Evolutionary conservation across 345 rosid species (phyloP).

Genomic region (Barbarea vulgaris): DNA sequence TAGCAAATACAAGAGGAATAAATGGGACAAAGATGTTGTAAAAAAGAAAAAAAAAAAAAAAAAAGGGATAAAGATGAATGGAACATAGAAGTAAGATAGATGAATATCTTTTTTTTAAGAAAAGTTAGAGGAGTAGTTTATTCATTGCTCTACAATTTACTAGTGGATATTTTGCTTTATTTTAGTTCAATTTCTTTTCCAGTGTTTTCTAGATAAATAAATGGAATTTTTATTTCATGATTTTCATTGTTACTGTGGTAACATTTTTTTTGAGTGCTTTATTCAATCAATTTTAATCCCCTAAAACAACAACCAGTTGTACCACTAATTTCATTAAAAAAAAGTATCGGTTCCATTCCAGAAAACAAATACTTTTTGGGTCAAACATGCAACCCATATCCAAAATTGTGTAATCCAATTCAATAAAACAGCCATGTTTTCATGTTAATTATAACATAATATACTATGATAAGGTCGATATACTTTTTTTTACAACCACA

Average conservation of each 20-base stretch:
- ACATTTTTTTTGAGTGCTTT: not conserved
- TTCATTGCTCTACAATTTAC: not conserved
- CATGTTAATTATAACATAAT: not conserved
- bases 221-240: not conserved
- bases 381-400: not conserved
- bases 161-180: not conserved
- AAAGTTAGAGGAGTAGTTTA: not conserved
- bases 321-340: not conserved
- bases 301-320: not conserved
- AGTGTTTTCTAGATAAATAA: not conserved
- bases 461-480: not conserved
- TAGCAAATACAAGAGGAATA: not conserved
- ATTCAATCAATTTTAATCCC: not conserved
- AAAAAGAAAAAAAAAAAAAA: no score
- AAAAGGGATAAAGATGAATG: not conserved
- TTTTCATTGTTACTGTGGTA: not conserved
- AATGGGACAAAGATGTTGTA: not conserved
- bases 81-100: not conserved
- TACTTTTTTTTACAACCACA: no score
- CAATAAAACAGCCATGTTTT: not conserved
- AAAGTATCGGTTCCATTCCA: not conserved
- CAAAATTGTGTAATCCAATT: no score
- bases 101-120: not conserved
- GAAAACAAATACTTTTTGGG: not conserved
- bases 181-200: not conserved